Conservation (phyloP, 2,329 filamentous ascomycete species). For the Colletotrichum eremochloae region DNA sequence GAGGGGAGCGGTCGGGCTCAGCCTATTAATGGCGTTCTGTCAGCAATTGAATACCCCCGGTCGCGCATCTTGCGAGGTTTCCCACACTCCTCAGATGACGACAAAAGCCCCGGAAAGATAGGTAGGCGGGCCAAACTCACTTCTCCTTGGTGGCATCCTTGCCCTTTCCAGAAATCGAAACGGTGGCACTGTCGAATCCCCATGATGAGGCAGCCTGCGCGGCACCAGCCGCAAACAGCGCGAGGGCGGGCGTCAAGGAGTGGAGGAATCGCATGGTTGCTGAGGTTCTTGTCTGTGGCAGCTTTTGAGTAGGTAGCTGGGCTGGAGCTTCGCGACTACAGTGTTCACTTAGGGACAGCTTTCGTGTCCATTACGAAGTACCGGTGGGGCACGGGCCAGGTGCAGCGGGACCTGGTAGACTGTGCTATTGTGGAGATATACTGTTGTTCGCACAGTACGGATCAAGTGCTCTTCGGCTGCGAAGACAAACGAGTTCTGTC, state of each 20-base stretch:
- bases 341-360: conserved; percentile 43
- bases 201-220: conserved; percentile 71
- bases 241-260: conserved; percentile 55
- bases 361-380: conserved; percentile 42
- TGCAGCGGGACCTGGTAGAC: conserved; percentile 7
- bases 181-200: conserved; percentile 80
- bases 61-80: conserved; percentile 40
- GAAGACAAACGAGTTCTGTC: too few species aligned
- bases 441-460: not conserved
- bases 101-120: conserved; percentile 42
- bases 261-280: conserved; percentile 58
- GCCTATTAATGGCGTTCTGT: conserved; percentile 56
- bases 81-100: conserved; percentile 5
- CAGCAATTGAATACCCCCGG: conserved; percentile 21
- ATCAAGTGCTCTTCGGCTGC: not conserved
- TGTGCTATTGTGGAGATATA: not conserved
- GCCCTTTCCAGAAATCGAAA: conserved; percentile 77
- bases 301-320: conserved; percentile 29
- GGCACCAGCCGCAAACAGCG: conserved; percentile 64
- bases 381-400: conserved; percentile 33
- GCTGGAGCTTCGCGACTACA: conserved; percentile 38
- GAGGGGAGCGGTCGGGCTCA: conserved; percentile 71
- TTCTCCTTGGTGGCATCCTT: conserved; percentile 74
- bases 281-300: conserved; percentile 41
- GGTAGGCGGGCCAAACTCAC: conserved; percentile 58